Evolutionary conservation across 345 rosid species (phyloP), one percentile per base, ranked within the genome.

Genomic region (Euclidium syriacum): DNA sequence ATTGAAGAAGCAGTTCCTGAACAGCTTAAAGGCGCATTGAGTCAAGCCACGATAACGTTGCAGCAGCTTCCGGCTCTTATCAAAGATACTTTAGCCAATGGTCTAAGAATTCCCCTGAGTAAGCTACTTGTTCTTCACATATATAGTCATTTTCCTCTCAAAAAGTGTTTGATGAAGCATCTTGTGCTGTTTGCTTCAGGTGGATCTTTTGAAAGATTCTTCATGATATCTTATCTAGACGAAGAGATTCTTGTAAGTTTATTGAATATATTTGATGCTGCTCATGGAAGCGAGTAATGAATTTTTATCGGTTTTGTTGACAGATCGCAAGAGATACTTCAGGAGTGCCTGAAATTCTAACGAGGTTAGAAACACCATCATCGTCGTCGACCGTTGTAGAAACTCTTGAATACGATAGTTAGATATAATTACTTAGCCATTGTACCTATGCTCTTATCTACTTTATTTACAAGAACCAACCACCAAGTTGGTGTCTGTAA

Each of bases 151-250:
- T 39, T 64, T 15, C 34, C 30, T n/a, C 12, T 35, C 34, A 19
- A n/a, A 7, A 19, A n/a, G 4, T 25, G 25, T 25, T 1, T 33
- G 17, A 5, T 64, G 11, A 53, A 47, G 19, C 48, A 39, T 10
- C 49, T 47, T 36, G 6, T 52, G 39, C 18, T 14, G 7, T 65
- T 15, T 56, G 68, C 48, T 81, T 71, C 75, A 92, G 98, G 81
- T 72, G 91, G 97, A 51, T 70, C 86, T 27, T 89, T 82, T 48
- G 86, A 87, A 75, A 85, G 98, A 74, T 83, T 87, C 59, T 89
- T 92, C 78, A 83, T 89, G 95, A 89, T 92, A 66, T 85, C 98
- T 52, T 89, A 89, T 76, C 88, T 92, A 33, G 98, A 92, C 40
- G 97, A 85, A 41, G 98, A 92, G 82, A 87, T 84, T 77, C 86